These are phyloP conservation scores for Lactarius indigo DNA, from an alignment of 768 basidiomycete species.

Conservation along the genomic window DNA sequence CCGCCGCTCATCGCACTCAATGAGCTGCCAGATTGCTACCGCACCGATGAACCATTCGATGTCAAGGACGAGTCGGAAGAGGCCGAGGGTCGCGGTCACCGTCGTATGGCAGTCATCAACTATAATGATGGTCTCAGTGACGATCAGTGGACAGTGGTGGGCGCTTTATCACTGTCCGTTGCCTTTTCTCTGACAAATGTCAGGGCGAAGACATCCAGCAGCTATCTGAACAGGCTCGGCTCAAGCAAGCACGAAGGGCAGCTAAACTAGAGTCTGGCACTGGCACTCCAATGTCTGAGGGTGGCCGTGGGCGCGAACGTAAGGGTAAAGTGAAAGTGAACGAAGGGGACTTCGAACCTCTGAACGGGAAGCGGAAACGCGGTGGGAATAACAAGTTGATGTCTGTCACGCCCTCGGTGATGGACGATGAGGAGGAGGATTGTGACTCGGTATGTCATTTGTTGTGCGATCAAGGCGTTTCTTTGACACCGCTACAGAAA, in stretches of 20 bases:
- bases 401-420: no score
- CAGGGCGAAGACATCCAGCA: conserved; percentile 72
- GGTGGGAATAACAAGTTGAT: no score
- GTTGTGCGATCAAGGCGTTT: not conserved
- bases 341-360: conserved; percentile 27
- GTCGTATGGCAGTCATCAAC: conserved; percentile 77
- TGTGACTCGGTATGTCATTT: conserved; percentile 53
- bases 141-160: conserved; percentile 86
- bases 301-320: conserved; percentile 50
- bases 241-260: no score
- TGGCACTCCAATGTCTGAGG: conserved; percentile 61
- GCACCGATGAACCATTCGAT: conserved; percentile 76
- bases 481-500: conserved; percentile 49
- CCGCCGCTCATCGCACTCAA: no score
- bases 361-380: no score
- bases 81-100: conserved; percentile 78
- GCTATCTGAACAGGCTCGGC: conserved; percentile 59
- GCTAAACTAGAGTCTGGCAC: conserved; percentile 60
- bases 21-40: conserved; percentile 92
- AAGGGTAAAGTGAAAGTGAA: conserved; percentile 57
- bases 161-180: conserved; percentile 27
- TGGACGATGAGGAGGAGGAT: conserved; percentile 79
- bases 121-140: conserved; percentile 95
- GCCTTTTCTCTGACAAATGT: not conserved
- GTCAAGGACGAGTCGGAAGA: conserved; percentile 57